phyloP scores from a whole-genome alignment of 257 asterid species.

The Rhazya stricta region DNA sequence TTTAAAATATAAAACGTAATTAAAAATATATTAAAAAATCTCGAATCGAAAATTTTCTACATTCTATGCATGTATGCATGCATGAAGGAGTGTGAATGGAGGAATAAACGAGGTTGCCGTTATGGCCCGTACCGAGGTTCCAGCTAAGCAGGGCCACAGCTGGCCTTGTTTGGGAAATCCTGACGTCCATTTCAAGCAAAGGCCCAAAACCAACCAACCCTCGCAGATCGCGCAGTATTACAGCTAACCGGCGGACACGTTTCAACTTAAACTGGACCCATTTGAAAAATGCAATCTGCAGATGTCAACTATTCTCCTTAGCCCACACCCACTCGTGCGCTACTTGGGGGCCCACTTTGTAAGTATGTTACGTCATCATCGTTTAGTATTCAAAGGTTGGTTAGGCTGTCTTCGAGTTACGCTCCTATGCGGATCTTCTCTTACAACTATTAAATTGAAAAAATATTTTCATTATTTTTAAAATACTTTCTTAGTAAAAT shows the following conservation, averaged over 20 bases:
- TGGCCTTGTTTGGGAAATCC: neutral
- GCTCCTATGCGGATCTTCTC: no score
- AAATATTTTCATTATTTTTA: no score
- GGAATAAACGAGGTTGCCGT: no score
- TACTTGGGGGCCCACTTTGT: neutral
- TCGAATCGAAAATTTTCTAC: no score
- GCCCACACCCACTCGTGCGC: slow-evolving; percentile 17
- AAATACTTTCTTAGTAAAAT: no score
- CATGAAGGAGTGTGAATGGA: no score
- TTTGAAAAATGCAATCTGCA: neutral
- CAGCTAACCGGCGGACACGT: slow-evolving; percentile 7
- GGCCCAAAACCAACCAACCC: neutral
- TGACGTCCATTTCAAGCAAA: neutral
- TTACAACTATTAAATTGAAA: no score
- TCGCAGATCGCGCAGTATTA: neutral
- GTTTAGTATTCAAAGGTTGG: neutral
- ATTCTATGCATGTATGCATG: no score
- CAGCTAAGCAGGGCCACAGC: neutral
- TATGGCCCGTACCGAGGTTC: neutral
- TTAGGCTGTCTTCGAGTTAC: neutral
- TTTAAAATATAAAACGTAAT: no score
- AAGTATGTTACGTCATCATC: neutral
- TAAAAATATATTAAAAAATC: no score
- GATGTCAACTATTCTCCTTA: neutral
- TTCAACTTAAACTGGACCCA: neutral